phyloP scores from a whole-genome alignment of 73 alveolate species.

The Blepharisma stoltei region DNA sequence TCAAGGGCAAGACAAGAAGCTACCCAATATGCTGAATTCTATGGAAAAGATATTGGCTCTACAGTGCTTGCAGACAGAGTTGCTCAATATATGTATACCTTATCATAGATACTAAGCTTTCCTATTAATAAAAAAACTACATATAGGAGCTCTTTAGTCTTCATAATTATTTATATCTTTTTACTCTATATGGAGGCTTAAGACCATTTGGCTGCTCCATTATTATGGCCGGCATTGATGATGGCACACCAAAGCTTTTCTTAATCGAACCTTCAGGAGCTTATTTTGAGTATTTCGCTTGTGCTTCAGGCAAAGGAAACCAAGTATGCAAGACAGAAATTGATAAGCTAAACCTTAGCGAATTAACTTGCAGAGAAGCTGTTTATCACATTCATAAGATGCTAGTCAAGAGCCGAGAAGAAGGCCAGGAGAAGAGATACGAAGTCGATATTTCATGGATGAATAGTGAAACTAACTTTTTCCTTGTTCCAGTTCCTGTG shows the following conservation, averaged over 20 bases:
- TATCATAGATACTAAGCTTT: no score
- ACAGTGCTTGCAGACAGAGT: conserved; percentile 84
- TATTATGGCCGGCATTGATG: conserved; percentile 66
- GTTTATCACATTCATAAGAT: conserved; percentile 58
- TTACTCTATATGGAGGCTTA: conserved; percentile 72
- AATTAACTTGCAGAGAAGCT: conserved; percentile 66
- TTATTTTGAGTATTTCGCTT: conserved; percentile 79
- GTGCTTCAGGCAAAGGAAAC: conserved; percentile 93
- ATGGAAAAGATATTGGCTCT: conserved; percentile 76
- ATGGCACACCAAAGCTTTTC: conserved; percentile 69
- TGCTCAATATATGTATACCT: conserved; percentile 71
- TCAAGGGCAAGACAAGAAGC: conserved; percentile 88
- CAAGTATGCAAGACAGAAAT: conserved; percentile 85
- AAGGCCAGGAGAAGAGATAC: conserved; percentile 70
- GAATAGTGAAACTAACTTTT: conserved; percentile 39
- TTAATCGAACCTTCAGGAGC: conserved; percentile 89
- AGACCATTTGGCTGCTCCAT: conserved; percentile 92
- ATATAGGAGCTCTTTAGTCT: no score
- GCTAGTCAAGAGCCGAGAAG: conserved; percentile 63
- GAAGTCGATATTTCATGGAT: conserved; percentile 65
- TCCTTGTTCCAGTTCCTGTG: conserved; percentile 24
- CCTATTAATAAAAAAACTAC: no score
- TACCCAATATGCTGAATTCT: conserved; percentile 63
- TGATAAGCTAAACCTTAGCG: conserved; percentile 85
- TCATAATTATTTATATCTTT: no score